Conservation (phyloP, 2,329 filamentous ascomycete species). For the Leptosphaerulina australis region DNA sequence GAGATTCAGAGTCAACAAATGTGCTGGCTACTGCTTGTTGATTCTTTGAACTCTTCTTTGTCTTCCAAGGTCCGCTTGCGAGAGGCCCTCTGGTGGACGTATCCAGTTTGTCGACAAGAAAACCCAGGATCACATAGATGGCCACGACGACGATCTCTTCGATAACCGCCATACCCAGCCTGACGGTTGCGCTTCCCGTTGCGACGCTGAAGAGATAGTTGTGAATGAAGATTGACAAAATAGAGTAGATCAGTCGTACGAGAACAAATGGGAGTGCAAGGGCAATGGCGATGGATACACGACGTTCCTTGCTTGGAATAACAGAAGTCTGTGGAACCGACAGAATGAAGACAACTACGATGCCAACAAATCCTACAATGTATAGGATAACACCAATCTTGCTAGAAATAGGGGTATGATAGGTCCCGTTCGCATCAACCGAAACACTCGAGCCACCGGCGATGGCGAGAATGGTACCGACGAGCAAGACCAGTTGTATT, state of each 20-base stretch:
- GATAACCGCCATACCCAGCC: slow-evolving; percentile 23
- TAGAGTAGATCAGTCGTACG: slow-evolving; percentile 28
- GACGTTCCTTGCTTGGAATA: slow-evolving; percentile 21
- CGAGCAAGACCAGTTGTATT: slow-evolving; percentile 39
- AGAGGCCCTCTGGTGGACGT: neutral
- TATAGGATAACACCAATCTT: slow-evolving; percentile 28
- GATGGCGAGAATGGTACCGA: slow-evolving; percentile 47
- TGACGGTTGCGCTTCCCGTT: slow-evolving; percentile 20
- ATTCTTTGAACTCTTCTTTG: neutral
- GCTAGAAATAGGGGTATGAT: slow-evolving; percentile 24
- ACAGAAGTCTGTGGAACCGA: slow-evolving; percentile 5
- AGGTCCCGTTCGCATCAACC: slow-evolving; percentile 17
- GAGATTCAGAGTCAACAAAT: neutral
- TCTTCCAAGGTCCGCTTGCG: neutral
- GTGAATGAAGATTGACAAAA: slow-evolving; percentile 22
- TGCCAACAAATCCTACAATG: slow-evolving; percentile 22
- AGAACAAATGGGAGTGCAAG: slow-evolving; percentile 28
- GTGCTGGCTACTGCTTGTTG: neutral
- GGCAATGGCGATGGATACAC: slow-evolving; percentile 20
- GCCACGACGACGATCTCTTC: slow-evolving; percentile 31
- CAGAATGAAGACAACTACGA: slow-evolving; percentile 14
- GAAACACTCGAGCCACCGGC: slow-evolving; percentile 23
- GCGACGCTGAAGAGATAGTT: slow-evolving; percentile 25
- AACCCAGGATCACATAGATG: slow-evolving; percentile 25
- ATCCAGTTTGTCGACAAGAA: slow-evolving; percentile 17